Evolutionary conservation across 352 stramenopile species (phyloP).

Genomic region (Globisporangium canariense): DNA sequence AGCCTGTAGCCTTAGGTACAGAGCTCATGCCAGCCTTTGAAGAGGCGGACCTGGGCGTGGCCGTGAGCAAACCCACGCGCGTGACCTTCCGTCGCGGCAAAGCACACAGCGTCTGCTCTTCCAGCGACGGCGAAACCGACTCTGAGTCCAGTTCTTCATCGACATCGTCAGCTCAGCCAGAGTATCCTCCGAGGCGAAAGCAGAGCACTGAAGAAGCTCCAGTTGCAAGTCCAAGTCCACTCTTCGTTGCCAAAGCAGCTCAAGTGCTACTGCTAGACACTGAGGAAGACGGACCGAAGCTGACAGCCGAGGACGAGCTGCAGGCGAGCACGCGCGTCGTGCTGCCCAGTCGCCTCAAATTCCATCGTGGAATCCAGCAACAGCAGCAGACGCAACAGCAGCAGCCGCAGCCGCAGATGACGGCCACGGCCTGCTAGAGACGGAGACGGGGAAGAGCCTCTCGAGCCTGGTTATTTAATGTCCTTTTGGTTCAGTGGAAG

Average conservation of each 20-base stretch:
- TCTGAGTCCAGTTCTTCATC: slow-evolving; percentile 17
- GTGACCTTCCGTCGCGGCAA: slow-evolving; percentile 32
- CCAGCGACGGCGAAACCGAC: not conserved
- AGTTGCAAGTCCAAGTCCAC: not conserved
- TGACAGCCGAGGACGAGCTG: slow-evolving; percentile 19
- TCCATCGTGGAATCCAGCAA: slow-evolving; percentile 22
- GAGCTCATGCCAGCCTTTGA: not conserved
- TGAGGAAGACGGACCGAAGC: slow-evolving; percentile 12
- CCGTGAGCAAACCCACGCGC: slow-evolving; percentile 30
- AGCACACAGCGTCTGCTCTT: slow-evolving; percentile 22
- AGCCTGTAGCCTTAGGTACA: slow-evolving; percentile 13
- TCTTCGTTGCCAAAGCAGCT: not conserved
- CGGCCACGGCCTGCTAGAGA: slow-evolving; percentile 1
- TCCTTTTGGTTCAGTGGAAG: not conserved
- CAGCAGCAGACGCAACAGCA: slow-evolving; percentile 4
- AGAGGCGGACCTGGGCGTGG: not conserved
- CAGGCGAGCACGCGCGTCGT: slow-evolving; percentile 14
- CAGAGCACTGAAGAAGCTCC: not conserved
- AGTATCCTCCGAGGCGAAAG: not conserved
- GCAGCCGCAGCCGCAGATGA: slow-evolving; percentile 1
- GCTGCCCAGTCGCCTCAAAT: slow-evolving; percentile 28
- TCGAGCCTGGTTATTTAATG: slow-evolving; percentile 7
- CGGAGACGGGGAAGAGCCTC: not conserved
- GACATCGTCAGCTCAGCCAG: not conserved
- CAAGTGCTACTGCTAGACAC: slow-evolving; percentile 8